Percentiles rank a stretch among this genome's conserved stretches.
These are phyloP conservation scores for Paramecium primaurelia DNA, from an alignment of 73 alveolate species.

Conservation along the genomic window DNA sequence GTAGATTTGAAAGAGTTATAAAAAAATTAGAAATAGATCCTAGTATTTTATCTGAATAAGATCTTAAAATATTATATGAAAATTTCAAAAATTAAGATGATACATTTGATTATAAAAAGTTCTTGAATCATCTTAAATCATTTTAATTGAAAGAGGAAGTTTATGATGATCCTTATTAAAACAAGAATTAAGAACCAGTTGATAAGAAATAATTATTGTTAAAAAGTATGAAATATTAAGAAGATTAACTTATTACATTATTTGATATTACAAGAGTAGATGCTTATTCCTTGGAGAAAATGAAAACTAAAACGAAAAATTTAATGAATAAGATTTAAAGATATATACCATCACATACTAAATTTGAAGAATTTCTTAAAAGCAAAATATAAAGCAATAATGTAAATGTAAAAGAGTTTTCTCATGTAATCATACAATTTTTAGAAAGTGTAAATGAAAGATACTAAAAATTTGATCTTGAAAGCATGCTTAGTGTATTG, in stretches of 20 bases:
- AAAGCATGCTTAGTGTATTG: constrained; percentile 61
- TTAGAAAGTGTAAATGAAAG: constrained; percentile 51
- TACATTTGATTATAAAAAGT: constrained; percentile 56
- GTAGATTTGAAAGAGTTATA: constrained; percentile 6
- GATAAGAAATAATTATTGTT: constrained; percentile 27
- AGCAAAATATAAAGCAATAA: not conserved
- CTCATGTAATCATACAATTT: constrained; percentile 25
- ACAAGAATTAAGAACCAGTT: not conserved
- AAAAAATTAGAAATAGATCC: constrained; percentile 56
- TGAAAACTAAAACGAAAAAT: constrained; percentile 16
- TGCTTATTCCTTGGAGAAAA: constrained; percentile 31
- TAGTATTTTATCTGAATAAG: constrained; percentile 10
- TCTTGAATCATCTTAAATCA: constrained; percentile 11
- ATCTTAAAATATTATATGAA: constrained; percentile 29
- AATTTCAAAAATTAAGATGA: constrained; percentile 41
- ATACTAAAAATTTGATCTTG: constrained; percentile 60
- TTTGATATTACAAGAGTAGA: constrained; percentile 14
- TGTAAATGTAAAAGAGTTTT: constrained; percentile 38
- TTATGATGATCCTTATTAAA: not conserved
- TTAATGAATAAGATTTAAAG: constrained; percentile 22
- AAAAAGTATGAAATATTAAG: constrained; percentile 29
- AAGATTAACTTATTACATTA: constrained; percentile 21
- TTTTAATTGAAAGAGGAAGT: constrained; percentile 48
- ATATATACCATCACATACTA: not conserved
- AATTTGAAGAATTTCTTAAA: constrained; percentile 48